A percentile compares a stretch with the other conserved stretches of the same genome.
These are phyloP conservation scores for Cystobasidium sp. DNA, from an alignment of 1,284 basidiomycete species.

Conservation along the genomic window DNA sequence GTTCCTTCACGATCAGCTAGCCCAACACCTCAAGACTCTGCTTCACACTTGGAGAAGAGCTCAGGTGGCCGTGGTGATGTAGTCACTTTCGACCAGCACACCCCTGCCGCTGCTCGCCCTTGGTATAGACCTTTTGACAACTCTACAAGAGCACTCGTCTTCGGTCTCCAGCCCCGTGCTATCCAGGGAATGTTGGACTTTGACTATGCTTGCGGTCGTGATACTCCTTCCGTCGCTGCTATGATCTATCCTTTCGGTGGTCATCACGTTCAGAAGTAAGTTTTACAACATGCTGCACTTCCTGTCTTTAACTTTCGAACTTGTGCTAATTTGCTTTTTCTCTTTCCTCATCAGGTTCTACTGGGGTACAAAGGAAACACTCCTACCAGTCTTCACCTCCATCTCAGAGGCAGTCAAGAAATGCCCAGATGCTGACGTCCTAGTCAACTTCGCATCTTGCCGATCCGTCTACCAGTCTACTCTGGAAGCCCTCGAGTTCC, in stretches of 20 bases:
- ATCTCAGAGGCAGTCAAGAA: slow-evolving; percentile 90
- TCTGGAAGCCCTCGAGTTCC: slow-evolving; percentile 79
- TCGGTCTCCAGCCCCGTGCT: slow-evolving; percentile 96
- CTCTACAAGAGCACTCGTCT: slow-evolving; percentile 91
- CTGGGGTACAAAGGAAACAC: slow-evolving; percentile 99
- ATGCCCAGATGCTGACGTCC: slow-evolving; percentile 94
- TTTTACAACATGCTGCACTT: slow-evolving; percentile 61
- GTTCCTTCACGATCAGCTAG: slow-evolving; percentile 38
- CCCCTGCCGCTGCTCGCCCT: slow-evolving; percentile 69
- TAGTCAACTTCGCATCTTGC: slow-evolving; percentile 97
- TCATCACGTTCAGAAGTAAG: slow-evolving; percentile 93
- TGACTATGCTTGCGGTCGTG: slow-evolving; percentile 95
- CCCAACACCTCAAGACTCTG: slow-evolving; percentile 17
- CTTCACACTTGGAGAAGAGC: slow-evolving; percentile 7
- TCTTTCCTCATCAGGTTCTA: slow-evolving; percentile 57
- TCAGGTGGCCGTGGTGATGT: slow-evolving; percentile 56
- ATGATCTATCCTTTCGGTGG: slow-evolving; percentile 99
- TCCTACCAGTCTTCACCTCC: slow-evolving; percentile 94
- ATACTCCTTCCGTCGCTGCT: slow-evolving; percentile 91
- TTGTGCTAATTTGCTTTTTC: not conserved
- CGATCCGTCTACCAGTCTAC: slow-evolving; percentile 95
- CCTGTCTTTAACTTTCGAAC: not conserved
- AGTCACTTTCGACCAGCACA: slow-evolving; percentile 70
- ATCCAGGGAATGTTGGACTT: slow-evolving; percentile 99
- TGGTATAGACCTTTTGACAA: slow-evolving; percentile 88